Evolutionary conservation across 768 basidiomycete genomes (phyloP).

Genomic region (Mycena latifolia): DNA sequence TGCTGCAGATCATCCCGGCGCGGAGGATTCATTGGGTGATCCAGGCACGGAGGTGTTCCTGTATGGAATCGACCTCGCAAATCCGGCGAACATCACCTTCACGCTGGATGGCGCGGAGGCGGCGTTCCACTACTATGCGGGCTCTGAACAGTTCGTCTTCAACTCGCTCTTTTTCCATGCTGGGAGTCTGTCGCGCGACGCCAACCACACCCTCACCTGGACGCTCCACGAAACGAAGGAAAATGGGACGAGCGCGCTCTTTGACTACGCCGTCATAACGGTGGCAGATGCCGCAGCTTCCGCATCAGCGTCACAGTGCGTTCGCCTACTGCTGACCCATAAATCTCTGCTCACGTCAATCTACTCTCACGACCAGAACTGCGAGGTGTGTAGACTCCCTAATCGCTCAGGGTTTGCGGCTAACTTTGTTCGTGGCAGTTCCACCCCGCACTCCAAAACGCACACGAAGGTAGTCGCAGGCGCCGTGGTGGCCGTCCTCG

Average conservation of each 20-base stretch:
- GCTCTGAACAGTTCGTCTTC: constrained; percentile 27
- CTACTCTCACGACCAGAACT: too few relatives aligned
- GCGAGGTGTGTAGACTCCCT: too few relatives aligned
- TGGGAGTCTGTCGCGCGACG: not conserved
- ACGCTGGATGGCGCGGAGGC: constrained; percentile 1
- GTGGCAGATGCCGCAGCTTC: constrained; percentile 2
- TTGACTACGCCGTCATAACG: constrained; percentile 31
- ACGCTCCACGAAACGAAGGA: constrained; percentile 17
- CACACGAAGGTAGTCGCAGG: not conserved
- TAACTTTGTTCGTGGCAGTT: too few relatives aligned
- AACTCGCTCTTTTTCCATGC: constrained; percentile 26
- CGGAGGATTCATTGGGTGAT: too few relatives aligned
- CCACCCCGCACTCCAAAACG: not conserved
- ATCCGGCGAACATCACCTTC: constrained; percentile 28
- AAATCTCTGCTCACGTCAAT: not conserved
- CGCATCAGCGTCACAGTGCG: not conserved
- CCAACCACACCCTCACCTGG: constrained; percentile 32
- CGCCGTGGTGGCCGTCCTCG: constrained; percentile 2
- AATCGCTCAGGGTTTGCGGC: too few relatives aligned
- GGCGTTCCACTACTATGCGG: constrained; percentile 22
- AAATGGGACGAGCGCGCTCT: constrained; percentile 25
- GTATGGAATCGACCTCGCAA: constrained; percentile 30
- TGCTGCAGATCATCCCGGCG: too few relatives aligned
- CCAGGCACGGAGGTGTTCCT: constrained; percentile 25
- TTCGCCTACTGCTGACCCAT: not conserved